phyloP scores from a whole-genome alignment of 768 basidiomycete genomes.

The Cyathus striatus region DNA sequence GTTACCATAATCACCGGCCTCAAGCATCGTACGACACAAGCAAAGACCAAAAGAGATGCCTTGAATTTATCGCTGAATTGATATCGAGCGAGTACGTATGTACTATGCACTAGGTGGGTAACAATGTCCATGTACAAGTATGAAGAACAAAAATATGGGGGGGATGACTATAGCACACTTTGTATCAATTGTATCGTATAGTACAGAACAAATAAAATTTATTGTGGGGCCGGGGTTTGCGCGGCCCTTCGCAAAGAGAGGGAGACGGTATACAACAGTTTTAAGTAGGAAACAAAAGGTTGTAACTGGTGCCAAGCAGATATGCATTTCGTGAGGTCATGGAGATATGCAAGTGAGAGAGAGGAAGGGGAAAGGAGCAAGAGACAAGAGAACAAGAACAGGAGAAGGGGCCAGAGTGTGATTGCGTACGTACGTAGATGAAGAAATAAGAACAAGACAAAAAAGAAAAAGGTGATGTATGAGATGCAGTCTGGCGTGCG shows the following conservation, averaged over 20 bases:
- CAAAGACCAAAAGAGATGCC: too few species aligned
- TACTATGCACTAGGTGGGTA: too few species aligned
- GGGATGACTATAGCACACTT: slow-evolving; percentile 1
- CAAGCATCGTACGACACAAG: too few species aligned
- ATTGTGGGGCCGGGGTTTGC: neutral
- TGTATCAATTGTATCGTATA: neutral
- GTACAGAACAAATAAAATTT: neutral
- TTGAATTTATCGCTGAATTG: too few species aligned
- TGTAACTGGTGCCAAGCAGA: slow-evolving; percentile 5
- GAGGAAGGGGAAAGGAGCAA: neutral
- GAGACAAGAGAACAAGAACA: neutral
- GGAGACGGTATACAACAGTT: slow-evolving; percentile 2
- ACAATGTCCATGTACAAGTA: neutral
- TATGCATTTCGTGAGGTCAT: slow-evolving; percentile 7
- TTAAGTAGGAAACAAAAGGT: neutral
- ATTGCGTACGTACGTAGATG: neutral
- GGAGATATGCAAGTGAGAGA: slow-evolving; percentile 1
- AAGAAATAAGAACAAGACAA: slow-evolving; percentile 1
- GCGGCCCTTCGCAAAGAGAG: slow-evolving; percentile 1
- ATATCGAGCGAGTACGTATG: too few species aligned
- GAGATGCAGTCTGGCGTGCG: neutral
- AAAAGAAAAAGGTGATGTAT: slow-evolving; percentile 1
- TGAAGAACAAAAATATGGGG: neutral
- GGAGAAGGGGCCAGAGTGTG: neutral
- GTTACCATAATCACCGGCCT: too few species aligned